phyloP scores from a whole-genome alignment of 805 yeast genomes.

The Spathaspora gorwiae region DNA sequence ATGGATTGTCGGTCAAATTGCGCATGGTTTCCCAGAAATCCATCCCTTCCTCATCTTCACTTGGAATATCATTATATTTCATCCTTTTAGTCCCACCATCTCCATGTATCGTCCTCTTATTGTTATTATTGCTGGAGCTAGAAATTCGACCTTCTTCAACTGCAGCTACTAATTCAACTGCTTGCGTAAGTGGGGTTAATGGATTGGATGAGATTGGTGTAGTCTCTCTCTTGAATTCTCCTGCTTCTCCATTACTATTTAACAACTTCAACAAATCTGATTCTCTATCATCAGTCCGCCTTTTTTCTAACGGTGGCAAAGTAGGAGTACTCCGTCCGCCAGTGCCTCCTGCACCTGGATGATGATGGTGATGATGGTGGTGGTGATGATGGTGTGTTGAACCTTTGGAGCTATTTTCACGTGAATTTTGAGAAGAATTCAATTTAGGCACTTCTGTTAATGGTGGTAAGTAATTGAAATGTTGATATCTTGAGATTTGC shows the following conservation, averaged over 20 bases:
- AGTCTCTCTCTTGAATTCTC: neutral
- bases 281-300: slow-evolving; percentile 19
- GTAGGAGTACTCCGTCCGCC: neutral
- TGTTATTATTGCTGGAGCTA: neutral
- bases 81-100: slow-evolving; percentile 5
- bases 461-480: slow-evolving; percentile 72
- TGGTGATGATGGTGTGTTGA: slow-evolving; percentile 25
- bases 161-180: slow-evolving; percentile 36
- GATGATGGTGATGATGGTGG: slow-evolving; percentile 22
- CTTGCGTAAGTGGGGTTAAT: slow-evolving; percentile 39
- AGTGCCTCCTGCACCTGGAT: slow-evolving; percentile 1
- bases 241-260: slow-evolving; percentile 25
- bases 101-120: neutral
- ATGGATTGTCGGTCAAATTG: slow-evolving; percentile 37
- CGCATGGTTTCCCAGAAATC: slow-evolving; percentile 74
- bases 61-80: slow-evolving; percentile 6
- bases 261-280: slow-evolving; percentile 43
- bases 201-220: slow-evolving; percentile 9
- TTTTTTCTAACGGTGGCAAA: slow-evolving; percentile 2
- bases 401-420: slow-evolving; percentile 17
- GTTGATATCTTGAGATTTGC: slow-evolving; percentile 56
- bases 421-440: slow-evolving; percentile 51
- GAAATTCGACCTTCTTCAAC: slow-evolving; percentile 17
- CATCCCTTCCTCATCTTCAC: slow-evolving; percentile 56
- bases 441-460: slow-evolving; percentile 66